Conservation (phyloP, 2,329 filamentous ascomycete genomes). For the Sporothrix mexicana region DNA sequence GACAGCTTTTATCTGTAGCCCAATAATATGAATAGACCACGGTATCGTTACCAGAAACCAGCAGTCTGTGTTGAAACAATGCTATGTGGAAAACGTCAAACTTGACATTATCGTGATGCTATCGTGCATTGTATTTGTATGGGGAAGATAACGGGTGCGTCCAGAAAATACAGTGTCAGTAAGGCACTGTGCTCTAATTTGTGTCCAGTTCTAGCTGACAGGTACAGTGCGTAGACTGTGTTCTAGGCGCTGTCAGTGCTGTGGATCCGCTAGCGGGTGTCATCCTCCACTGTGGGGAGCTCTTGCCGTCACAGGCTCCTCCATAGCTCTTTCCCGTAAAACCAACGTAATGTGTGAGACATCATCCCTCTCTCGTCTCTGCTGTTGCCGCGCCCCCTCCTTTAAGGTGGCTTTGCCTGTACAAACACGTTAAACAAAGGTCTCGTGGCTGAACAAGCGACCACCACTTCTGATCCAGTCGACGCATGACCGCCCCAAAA, state of each 20-base stretch:
- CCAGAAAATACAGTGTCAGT: conserved; percentile 5
- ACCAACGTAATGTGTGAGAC: background rate
- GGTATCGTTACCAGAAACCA: conserved; percentile 6
- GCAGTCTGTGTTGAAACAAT: background rate
- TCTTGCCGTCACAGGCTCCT: conserved; percentile 24
- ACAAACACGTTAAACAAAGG: background rate
- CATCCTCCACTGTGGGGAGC: conserved; percentile 23
- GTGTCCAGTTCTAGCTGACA: too few species aligned
- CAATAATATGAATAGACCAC: background rate
- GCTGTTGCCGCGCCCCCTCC: background rate
- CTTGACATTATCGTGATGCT: background rate
- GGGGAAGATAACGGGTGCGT: background rate
- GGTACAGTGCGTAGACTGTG: background rate
- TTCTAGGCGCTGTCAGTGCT: background rate
- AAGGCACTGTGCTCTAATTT: background rate
- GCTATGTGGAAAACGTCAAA: too few species aligned
- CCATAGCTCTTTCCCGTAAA: conserved; percentile 3
- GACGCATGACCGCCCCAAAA: conserved; percentile 17
- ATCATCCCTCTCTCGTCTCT: background rate
- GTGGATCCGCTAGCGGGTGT: background rate
- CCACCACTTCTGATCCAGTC: background rate
- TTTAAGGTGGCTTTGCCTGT: background rate
- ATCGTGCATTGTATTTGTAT: background rate
- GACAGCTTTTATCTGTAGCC: background rate
- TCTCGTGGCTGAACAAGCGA: conserved; percentile 29